phyloP scores from a whole-genome alignment of 441 rosid genomes.

The Gossypium trilobum region DNA sequence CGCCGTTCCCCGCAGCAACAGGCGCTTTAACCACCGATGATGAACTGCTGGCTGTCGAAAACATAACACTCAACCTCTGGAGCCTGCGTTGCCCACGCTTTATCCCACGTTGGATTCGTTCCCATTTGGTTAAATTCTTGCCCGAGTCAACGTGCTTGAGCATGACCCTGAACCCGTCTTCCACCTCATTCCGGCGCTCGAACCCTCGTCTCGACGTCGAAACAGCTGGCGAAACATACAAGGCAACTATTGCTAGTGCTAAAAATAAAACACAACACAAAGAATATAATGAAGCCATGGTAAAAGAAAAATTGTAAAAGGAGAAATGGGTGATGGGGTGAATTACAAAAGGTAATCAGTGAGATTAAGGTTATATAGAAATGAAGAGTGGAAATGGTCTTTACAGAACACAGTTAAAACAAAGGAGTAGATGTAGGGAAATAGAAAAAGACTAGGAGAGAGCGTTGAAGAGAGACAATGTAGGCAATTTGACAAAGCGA shows the following conservation, averaged over 20 bases:
- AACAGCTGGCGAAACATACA: slow-evolving; percentile 14
- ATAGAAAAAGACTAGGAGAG: background rate
- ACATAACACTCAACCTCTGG: slow-evolving; percentile 41
- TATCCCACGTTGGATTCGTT: slow-evolving; percentile 56
- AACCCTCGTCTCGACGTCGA: slow-evolving; percentile 35
- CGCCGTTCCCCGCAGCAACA: slow-evolving; percentile 60
- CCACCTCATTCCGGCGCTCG: background rate
- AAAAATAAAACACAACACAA: background rate
- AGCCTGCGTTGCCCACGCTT: slow-evolving; percentile 55
- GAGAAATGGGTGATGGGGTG: background rate
- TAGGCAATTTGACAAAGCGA: too few relatives aligned
- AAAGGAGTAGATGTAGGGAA: slow-evolving; percentile 13
- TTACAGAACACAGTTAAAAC: background rate
- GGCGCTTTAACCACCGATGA: slow-evolving; percentile 33
- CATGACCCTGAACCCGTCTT: slow-evolving; percentile 42
- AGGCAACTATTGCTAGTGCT: background rate
- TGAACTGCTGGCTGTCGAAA: slow-evolving; percentile 27
- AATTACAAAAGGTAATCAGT: background rate
- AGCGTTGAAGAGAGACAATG: slow-evolving; percentile 5
- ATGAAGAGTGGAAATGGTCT: slow-evolving; percentile 6
- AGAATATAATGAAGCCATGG: slow-evolving; percentile 21
- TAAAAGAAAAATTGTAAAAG: background rate
- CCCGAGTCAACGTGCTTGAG: slow-evolving; percentile 64
- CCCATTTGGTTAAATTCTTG: slow-evolving; percentile 64
- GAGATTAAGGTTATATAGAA: background rate